Evolutionary conservation across 441 rosid species (phyloP).

Genomic region (Arabidopsis lyrata): DNA sequence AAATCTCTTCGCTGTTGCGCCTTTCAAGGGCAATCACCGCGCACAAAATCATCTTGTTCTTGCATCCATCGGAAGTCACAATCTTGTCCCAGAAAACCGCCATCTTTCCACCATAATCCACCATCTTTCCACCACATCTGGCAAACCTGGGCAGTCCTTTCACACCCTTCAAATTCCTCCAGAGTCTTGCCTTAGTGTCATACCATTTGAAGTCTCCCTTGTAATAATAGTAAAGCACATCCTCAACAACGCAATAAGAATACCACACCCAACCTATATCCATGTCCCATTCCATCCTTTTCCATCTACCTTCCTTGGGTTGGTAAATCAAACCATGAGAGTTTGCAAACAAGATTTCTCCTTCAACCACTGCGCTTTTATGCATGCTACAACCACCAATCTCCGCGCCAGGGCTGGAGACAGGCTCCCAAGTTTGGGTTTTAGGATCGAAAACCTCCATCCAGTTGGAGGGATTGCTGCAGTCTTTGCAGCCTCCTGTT

Average conservation of each 20-base stretch:
- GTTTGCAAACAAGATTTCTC: neutral
- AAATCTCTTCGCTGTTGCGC: too few species aligned
- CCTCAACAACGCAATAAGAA: slow-evolving; percentile 1
- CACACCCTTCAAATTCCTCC: neutral
- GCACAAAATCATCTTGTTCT: neutral
- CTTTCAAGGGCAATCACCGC: slow-evolving; percentile 28
- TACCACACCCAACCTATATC: neutral
- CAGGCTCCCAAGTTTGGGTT: slow-evolving; percentile 33
- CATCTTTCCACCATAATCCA: slow-evolving; percentile 20
- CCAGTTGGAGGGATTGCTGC: neutral
- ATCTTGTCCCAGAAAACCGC: slow-evolving; percentile 11
- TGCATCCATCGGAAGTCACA: neutral
- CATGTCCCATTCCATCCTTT: neutral
- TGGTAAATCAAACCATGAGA: neutral
- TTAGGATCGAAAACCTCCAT: slow-evolving; percentile 26
- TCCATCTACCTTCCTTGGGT: slow-evolving; percentile 12
- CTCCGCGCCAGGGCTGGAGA: neutral
- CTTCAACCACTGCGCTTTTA: neutral
- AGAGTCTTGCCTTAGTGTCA: neutral
- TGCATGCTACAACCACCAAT: neutral
- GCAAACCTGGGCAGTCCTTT: neutral
- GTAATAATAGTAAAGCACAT: neutral
- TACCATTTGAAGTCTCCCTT: slow-evolving; percentile 6
- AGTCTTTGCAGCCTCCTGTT: too few species aligned
- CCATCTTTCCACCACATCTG: neutral